phyloP scores from a whole-genome alignment of 1,284 basidiomycete genomes.

The Irpex rosettiformis region DNA sequence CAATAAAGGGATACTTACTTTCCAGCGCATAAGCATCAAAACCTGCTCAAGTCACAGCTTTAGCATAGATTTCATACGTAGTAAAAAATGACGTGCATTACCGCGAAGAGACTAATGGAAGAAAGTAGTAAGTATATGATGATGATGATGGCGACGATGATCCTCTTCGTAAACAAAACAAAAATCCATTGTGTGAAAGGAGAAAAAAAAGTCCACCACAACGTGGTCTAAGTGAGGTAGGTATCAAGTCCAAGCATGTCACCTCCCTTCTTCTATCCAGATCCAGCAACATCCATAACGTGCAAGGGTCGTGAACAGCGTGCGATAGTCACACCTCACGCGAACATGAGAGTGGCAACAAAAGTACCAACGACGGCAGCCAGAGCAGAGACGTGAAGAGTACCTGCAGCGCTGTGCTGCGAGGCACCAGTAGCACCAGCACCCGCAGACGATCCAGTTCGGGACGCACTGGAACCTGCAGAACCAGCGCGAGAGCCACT shows the following conservation, averaged over 20 bases:
- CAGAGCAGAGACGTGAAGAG: conserved; percentile 35
- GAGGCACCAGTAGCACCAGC: conserved; percentile 21
- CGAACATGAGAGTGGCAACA: conserved; percentile 43
- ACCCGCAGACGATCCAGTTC: conserved; percentile 13
- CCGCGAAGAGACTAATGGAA: neutral
- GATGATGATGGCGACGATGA: neutral
- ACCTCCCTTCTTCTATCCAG: neutral
- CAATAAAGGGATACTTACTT: too few species aligned
- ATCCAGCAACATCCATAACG: neutral
- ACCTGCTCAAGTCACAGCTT: too few species aligned
- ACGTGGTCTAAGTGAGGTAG: neutral
- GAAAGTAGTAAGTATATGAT: neutral
- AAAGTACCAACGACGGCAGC: conserved; percentile 38
- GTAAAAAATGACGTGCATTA: neutral
- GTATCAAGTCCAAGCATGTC: neutral
- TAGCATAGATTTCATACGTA: neutral
- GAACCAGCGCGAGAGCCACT: neutral
- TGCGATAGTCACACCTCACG: conserved; percentile 34
- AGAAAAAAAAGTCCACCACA: neutral
- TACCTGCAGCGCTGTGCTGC: conserved; percentile 31
- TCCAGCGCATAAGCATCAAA: too few species aligned
- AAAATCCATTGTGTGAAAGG: neutral
- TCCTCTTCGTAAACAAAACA: neutral
- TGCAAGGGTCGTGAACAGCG: neutral
- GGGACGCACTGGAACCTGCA: conserved; percentile 10